These are phyloP conservation scores for Batkoa obscura DNA, from an alignment of 371 early-diverging fungal species.

Conservation along the genomic window DNA sequence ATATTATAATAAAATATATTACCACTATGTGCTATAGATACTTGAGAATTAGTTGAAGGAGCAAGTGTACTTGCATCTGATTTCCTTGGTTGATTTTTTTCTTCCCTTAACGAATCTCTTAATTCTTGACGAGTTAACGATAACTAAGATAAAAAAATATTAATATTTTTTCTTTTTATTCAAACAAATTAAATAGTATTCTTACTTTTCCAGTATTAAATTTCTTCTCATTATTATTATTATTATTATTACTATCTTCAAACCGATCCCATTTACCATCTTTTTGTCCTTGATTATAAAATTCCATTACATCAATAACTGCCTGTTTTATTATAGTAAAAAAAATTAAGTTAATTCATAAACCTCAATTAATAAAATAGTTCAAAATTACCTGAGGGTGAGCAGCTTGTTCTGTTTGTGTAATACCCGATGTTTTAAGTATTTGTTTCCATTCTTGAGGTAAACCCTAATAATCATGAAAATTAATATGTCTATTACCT, in stretches of 20 bases:
- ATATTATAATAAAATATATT: too few species aligned
- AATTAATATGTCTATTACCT: background rate
- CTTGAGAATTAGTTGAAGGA: too few species aligned
- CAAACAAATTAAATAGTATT: background rate
- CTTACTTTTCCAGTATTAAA: conserved; percentile 10
- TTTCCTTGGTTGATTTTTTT: too few species aligned
- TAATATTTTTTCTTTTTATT: too few species aligned
- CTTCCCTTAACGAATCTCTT: too few species aligned
- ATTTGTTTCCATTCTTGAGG: conserved; percentile 27
- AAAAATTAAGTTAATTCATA: background rate
- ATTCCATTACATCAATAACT: conserved; percentile 6
- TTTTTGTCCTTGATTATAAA: background rate
- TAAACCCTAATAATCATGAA: conserved; percentile 14
- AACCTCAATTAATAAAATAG: background rate
- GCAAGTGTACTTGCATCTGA: too few species aligned
- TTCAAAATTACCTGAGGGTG: background rate
- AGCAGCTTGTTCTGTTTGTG: background rate
- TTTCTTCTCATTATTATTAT: conserved; percentile 11
- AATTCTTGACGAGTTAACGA: too few species aligned
- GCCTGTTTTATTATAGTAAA: background rate
- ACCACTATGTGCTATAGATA: too few species aligned
- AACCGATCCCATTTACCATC: background rate
- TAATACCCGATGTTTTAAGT: conserved; percentile 20
- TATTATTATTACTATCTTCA: conserved; percentile 35
- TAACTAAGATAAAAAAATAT: too few species aligned